Conservation (phyloP, 2,329 filamentous ascomycete species). For the Neonectria neomacrospora region DNA sequence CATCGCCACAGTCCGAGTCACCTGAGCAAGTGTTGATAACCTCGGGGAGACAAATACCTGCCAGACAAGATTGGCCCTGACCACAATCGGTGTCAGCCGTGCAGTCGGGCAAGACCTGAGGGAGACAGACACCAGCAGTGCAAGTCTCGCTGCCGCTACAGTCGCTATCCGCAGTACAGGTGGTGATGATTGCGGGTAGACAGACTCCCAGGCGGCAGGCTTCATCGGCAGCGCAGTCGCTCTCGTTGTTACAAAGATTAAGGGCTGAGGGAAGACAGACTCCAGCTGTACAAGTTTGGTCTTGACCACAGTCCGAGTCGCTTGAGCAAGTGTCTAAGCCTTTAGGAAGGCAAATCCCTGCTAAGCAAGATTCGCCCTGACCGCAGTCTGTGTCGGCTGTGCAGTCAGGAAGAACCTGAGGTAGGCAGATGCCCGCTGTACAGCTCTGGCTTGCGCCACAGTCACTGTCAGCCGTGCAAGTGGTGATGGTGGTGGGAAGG, state of each 20-base stretch:
- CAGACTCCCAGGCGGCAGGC: not conserved
- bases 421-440: conserved; percentile 4
- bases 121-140: conserved; percentile 2
- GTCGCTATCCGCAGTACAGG: not conserved
- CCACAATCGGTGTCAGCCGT: not conserved
- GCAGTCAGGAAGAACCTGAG: not conserved
- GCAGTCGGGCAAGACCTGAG: not conserved
- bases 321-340: not conserved
- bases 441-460: conserved; percentile 3
- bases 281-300: not conserved
- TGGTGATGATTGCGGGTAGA: not conserved
- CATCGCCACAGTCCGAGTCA: conserved; percentile 2
- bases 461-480: not conserved
- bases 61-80: not conserved
- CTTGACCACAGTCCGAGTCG: not conserved
- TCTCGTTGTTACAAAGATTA: not conserved
- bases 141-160: conserved; percentile 6
- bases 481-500: not conserved
- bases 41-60: not conserved
- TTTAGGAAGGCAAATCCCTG: conserved; percentile 7
- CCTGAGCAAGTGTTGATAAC: not conserved
- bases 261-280: not conserved
- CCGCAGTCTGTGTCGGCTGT: not conserved
- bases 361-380: conserved; percentile 5
- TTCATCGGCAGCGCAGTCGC: not conserved